Base-by-base conservation (phyloP, 1,284 basidiomycete genomes). In the Moesziomyces sp. region DNA sequence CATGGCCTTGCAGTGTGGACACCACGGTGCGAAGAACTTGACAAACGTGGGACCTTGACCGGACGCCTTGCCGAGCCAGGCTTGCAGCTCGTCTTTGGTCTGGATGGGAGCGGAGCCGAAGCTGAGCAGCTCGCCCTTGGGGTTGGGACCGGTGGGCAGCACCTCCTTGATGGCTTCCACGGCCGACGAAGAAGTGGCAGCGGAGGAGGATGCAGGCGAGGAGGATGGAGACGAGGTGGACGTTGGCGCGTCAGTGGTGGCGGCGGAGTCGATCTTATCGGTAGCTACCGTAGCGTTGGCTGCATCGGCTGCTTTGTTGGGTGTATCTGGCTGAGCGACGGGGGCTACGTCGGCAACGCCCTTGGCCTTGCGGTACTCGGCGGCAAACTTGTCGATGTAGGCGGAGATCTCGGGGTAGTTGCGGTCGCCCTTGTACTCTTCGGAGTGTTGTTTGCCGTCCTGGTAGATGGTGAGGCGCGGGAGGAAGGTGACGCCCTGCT, bases 21-120 rank as follows among this genome's bases (percentile, higher is more conserved):
- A 83, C 78, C 80, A 83, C 1, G 82, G 79, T n/a, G 79, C 80
- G 46, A 76, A 82, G 55, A 82, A 83, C 47, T 82, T 83, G 62
- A 83, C 80, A 51, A 83, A 81, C 10, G 73, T 75, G 7, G 78
- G 60, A 30, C 80, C 80, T 46, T 77, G 72, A 16, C 76, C 75
- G 8, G 60, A 69, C 4, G 76, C 68, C n/a, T 69, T 52, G 44
- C 58, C 66, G 35, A 83, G 71, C 60, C 65, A 80, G 16, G 55
- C 35, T 33, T 66, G 54, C n/a, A 83, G 67, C 11, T 70, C 53
- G n/a, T 69, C 70, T 3, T 58, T 38, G 38, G 64, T 75, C 24
- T 64, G 53, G 35, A 83, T 48, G 24, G 66, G 55, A 6, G 60
- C 61, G 0, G 46, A 50, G 33, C 82, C 82, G 33, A 60, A 83